Evolutionary conservation across 176 grass and related monocot genomes (phyloP).

Genomic region (Aegilops tauschii): DNA sequence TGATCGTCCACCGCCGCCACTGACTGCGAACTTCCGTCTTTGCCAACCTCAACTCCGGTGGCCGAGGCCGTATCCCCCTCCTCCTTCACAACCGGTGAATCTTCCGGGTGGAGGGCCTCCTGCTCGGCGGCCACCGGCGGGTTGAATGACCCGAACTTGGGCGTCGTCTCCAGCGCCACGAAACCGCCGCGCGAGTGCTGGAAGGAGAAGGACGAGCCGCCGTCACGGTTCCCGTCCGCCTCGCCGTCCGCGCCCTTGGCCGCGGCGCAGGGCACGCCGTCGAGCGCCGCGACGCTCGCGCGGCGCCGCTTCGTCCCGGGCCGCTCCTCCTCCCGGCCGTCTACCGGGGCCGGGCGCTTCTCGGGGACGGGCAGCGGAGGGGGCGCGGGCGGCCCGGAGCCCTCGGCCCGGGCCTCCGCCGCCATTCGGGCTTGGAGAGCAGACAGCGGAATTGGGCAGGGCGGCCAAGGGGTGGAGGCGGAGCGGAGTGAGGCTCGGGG

Average conservation of each 20-base stretch:
- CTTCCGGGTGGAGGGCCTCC: background rate
- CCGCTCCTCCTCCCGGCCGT: background rate
- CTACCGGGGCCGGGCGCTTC: slow-evolving; percentile 6
- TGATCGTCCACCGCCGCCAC: background rate
- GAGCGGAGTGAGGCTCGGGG: background rate
- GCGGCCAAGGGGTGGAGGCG: background rate
- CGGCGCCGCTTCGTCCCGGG: slow-evolving; percentile 60
- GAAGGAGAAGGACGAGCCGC: slow-evolving; percentile 68
- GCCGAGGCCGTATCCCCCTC: background rate
- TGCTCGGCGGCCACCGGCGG: slow-evolving; percentile 12
- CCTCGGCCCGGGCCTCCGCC: slow-evolving; percentile 70
- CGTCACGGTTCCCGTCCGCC: background rate
- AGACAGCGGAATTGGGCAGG: too few relatives aligned
- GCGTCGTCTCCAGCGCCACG: slow-evolving; percentile 67
- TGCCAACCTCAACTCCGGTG: background rate
- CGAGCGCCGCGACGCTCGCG: slow-evolving; percentile 57
- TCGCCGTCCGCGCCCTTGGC: background rate
- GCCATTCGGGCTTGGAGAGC: slow-evolving; percentile 14
- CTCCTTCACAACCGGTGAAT: background rate
- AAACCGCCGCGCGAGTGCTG: slow-evolving; percentile 50
- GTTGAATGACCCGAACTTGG: slow-evolving; percentile 89
- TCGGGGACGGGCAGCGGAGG: slow-evolving; percentile 24
- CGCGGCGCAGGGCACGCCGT: slow-evolving; percentile 21
- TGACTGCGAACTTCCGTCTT: background rate
- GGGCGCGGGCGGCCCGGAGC: slow-evolving; percentile 13